These are phyloP conservation scores for Rhinocladiella similis DNA, from an alignment of 2,329 filamentous ascomycete genomes.

Conservation along the genomic window DNA sequence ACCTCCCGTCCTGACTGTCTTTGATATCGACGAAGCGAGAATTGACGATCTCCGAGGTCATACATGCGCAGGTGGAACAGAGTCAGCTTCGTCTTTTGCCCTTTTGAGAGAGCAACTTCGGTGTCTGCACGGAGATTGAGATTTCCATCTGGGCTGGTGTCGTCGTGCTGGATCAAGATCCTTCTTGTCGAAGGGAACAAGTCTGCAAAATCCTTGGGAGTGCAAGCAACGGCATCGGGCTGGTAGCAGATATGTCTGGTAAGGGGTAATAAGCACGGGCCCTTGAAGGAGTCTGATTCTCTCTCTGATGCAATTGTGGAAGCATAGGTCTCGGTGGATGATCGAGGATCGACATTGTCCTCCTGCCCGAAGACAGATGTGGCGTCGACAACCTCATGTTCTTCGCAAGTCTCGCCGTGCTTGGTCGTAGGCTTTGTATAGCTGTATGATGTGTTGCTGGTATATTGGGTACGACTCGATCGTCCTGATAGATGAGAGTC, in stretches of 20 bases:
- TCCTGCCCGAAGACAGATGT: conserved; percentile 20
- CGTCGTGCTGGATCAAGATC: conserved; percentile 83
- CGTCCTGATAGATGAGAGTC: conserved; percentile 19
- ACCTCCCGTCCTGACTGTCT: conserved; percentile 91
- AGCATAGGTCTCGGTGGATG: conserved; percentile 76
- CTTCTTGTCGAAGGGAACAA: conserved; percentile 84
- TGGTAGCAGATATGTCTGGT: conserved; percentile 46
- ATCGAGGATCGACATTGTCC: conserved; percentile 38
- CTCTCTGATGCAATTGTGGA: conserved; percentile 68
- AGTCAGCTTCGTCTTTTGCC: conserved; percentile 64
- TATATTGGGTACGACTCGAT: conserved; percentile 26
- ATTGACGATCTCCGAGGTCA: conserved; percentile 80
- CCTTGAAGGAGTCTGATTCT: conserved; percentile 41
- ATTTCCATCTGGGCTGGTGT: conserved; percentile 86
- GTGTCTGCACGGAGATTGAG: conserved; percentile 94
- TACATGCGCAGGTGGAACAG: conserved; percentile 96
- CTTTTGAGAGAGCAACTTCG: conserved; percentile 59
- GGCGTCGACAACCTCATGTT: conserved; percentile 12
- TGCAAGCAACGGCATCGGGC: conserved; percentile 70
- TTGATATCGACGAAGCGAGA: conserved; percentile 88
- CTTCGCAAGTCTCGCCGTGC: conserved; percentile 11
- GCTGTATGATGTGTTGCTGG: conserved; percentile 26
- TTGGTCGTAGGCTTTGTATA: conserved; percentile 21
- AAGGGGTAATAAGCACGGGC: conserved; percentile 15
- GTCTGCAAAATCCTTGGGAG: conserved; percentile 75